Conservation (phyloP, 345 rosid genomes). For the Eucalyptus caleyi region DNA sequence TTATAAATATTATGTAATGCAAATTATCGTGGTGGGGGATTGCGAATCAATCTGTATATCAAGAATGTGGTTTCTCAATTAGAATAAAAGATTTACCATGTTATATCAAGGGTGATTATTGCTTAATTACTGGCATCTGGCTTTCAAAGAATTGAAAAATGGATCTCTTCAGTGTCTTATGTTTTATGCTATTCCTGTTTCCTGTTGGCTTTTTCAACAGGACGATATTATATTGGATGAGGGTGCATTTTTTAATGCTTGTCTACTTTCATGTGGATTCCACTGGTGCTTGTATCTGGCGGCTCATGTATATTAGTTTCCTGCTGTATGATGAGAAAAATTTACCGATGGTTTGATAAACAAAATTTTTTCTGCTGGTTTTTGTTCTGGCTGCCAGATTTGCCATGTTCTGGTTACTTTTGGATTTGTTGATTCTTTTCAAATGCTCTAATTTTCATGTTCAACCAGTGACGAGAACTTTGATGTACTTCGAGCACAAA, state of each 20-base stretch:
- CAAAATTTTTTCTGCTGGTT: not conserved
- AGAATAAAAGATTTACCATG: not conserved
- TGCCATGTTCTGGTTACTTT: not conserved
- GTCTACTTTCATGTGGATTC: not conserved
- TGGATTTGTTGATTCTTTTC: not conserved
- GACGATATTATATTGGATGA: not conserved
- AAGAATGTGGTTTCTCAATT: not conserved
- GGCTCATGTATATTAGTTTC: not conserved
- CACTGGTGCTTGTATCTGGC: not conserved
- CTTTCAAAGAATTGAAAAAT: not conserved
- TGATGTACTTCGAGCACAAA: conserved; percentile 79
- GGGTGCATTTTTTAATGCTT: not conserved
- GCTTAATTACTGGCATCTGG: not conserved
- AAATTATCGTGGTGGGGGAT: not conserved
- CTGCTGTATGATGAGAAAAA: not conserved
- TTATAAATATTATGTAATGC: not conserved
- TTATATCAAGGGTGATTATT: not conserved
- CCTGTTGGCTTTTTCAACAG: not conserved
- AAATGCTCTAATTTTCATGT: not conserved
- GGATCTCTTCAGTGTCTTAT: not conserved
- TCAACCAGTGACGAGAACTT: conserved; percentile 82
- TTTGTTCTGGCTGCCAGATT: not conserved
- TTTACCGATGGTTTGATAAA: not conserved
- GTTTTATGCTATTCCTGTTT: not conserved
- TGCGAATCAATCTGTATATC: not conserved